phyloP scores from a whole-genome alignment of 202 grass and related monocot genomes.

The Bolboschoenoplectus hybrid region DNA sequence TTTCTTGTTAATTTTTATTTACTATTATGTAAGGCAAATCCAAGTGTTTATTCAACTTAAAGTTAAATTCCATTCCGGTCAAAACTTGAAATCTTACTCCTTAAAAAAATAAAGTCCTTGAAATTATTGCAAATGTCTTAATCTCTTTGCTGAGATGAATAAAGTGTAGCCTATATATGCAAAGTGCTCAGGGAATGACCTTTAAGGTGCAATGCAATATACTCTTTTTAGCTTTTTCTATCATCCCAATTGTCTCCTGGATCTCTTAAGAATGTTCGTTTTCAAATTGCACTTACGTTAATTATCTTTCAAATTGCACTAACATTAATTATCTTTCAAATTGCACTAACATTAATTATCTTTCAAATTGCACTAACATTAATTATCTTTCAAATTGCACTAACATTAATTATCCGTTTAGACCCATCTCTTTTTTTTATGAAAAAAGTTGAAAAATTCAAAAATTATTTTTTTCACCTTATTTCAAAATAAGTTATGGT shows the following conservation, averaged over 20 bases:
- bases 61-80: conserved; percentile 26
- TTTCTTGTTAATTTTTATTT: too few relatives aligned
- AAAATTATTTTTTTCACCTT: too few relatives aligned
- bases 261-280: conserved; percentile 51
- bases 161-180: conserved; percentile 61
- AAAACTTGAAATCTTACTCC: conserved; percentile 29
- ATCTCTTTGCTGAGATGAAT: conserved; percentile 58
- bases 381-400: too few relatives aligned
- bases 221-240: conserved; percentile 52
- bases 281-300: conserved; percentile 35
- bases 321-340: too few relatives aligned
- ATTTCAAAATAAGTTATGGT: too few relatives aligned
- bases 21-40: background rate
- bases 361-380: background rate
- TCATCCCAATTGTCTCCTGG: conserved; percentile 54
- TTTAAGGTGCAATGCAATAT: conserved; percentile 48
- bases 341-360: too few relatives aligned
- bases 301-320: background rate
- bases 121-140: conserved; percentile 51
- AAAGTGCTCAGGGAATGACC: conserved; percentile 58
- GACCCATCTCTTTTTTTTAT: too few relatives aligned
- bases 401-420: too few relatives aligned
- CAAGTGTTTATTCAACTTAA: conserved; percentile 20
- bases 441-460: too few relatives aligned
- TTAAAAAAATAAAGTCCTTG: conserved; percentile 28